These are phyloP conservation scores for Hygrophila difformis DNA, from an alignment of 257 asterid genomes.

Conservation along the genomic window DNA sequence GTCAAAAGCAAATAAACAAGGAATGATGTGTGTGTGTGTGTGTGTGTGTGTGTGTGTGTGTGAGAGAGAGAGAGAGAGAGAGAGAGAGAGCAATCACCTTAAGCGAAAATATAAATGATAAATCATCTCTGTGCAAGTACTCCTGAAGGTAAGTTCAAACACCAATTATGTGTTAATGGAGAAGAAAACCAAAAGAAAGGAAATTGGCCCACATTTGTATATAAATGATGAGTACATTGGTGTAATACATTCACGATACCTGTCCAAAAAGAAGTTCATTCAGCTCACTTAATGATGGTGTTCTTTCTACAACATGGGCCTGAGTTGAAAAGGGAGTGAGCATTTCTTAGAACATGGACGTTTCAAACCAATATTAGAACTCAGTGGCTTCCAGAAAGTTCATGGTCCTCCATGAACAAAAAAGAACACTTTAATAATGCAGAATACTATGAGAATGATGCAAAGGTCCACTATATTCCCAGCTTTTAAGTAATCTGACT, in stretches of 20 bases:
- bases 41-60: no score
- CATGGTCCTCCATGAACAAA: constrained; percentile 3
- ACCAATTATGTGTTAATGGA: constrained; percentile 9
- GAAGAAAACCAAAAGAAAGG: constrained; percentile 6
- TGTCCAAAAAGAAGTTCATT: constrained; percentile 86
- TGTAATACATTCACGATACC: constrained; percentile 29
- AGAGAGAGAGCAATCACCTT: constrained; percentile 64
- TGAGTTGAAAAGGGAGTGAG: constrained; percentile 22
- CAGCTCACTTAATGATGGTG: constrained; percentile 83
- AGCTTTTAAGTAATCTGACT: no score
- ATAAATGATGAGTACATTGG: constrained; percentile 2
- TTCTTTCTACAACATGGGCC: constrained; percentile 78
- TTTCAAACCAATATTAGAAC: not conserved
- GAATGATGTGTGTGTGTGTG: no score
- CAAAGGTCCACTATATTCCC: no score
- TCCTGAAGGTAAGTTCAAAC: constrained; percentile 45
- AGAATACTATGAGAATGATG: no score
- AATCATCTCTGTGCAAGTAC: constrained; percentile 81
- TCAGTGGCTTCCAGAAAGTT: not conserved
- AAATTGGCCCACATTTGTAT: not conserved
- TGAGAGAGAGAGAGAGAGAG: no score
- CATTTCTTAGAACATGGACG: constrained; percentile 10
- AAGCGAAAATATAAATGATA: constrained; percentile 72
- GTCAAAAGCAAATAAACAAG: constrained; percentile 15
- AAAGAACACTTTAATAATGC: no score